Evolutionary conservation across 441 rosid genomes (phyloP).

Genomic region (Erodium texanum): DNA sequence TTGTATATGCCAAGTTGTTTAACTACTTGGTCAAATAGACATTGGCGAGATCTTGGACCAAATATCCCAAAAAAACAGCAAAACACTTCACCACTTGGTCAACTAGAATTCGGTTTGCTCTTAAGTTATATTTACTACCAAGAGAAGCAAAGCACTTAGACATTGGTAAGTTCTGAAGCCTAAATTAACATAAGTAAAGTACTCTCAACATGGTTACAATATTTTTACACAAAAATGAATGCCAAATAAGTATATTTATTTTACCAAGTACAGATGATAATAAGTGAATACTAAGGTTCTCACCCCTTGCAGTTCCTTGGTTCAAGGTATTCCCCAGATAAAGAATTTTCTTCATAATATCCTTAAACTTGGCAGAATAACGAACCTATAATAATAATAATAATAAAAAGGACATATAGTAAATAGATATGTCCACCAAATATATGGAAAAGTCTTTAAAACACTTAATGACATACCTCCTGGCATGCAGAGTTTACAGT

Average conservation of each 20-base stretch:
- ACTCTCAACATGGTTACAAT: background rate
- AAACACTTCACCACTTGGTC: no score
- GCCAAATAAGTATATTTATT: background rate
- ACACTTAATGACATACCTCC: slow-evolving; percentile 46
- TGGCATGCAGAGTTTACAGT: slow-evolving; percentile 82
- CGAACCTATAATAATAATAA: slow-evolving; percentile 66
- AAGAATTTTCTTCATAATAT: slow-evolving; percentile 83
- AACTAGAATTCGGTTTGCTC: no score
- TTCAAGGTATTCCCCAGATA: slow-evolving; percentile 80
- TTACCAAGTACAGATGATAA: background rate
- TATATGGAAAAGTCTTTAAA: slow-evolving; percentile 16
- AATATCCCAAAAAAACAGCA: no score
- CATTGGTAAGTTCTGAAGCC: background rate
- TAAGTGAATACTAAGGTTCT: slow-evolving; percentile 18
- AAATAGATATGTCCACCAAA: background rate
- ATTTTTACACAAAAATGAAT: background rate
- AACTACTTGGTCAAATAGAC: no score
- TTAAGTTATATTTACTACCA: no score
- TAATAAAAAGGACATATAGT: background rate
- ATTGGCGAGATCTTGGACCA: no score
- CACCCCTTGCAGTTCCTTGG: slow-evolving; percentile 99
- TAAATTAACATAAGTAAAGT: background rate
- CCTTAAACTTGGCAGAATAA: slow-evolving; percentile 67
- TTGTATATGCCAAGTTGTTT: background rate
- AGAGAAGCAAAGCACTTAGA: background rate